phyloP scores from a whole-genome alignment of 257 asterid species.

The Buddleja alternifolia region DNA sequence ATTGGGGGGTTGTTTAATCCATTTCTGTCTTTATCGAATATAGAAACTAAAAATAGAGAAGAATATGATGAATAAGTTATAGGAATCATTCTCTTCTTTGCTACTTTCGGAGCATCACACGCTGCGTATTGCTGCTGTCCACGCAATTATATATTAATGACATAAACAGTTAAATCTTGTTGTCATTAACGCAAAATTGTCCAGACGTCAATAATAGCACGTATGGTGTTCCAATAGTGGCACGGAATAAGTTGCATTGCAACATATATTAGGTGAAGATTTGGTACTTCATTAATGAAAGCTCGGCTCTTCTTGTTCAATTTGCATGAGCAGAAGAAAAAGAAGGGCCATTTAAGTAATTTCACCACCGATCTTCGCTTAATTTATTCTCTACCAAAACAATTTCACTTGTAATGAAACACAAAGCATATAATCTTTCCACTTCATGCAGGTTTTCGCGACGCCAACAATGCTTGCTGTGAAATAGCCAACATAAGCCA shows the following conservation, averaged over 20 bases:
- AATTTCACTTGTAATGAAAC: not conserved
- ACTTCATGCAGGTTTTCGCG: slow-evolving; percentile 44
- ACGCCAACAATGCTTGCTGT: slow-evolving; percentile 55
- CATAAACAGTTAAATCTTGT: not conserved
- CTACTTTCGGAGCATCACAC: not conserved
- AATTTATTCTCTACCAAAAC: not conserved
- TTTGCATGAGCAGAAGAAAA: not conserved
- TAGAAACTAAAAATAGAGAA: not conserved
- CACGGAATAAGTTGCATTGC: too few relatives aligned
- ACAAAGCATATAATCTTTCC: not conserved
- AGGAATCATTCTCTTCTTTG: not conserved
- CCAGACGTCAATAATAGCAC: not conserved
- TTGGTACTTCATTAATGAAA: not conserved
- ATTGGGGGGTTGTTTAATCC: not conserved
- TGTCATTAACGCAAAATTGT: not conserved
- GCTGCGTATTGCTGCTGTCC: not conserved
- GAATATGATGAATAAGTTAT: too few relatives aligned
- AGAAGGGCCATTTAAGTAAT: not conserved
- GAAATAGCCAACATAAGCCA: slow-evolving; percentile 42
- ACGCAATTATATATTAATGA: not conserved
- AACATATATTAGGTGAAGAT: not conserved
- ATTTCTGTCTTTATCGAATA: not conserved
- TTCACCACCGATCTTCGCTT: not conserved
- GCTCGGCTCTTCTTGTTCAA: not conserved
- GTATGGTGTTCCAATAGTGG: not conserved